phyloP scores from a whole-genome alignment of 768 basidiomycete species.

The Amanita fuliginea region DNA sequence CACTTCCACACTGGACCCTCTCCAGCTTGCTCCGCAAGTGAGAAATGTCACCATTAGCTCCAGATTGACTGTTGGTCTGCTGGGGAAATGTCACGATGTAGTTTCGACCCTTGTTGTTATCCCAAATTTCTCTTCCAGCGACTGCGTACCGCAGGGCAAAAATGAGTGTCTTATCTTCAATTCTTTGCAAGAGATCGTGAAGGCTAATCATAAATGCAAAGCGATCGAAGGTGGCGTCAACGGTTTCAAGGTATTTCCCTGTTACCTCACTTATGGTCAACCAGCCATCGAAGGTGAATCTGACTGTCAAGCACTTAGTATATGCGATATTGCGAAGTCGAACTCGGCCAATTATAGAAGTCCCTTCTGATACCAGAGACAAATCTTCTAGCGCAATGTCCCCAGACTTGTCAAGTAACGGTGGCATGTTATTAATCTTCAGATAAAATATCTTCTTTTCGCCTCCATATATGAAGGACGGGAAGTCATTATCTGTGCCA shows the following conservation, averaged over 20 bases:
- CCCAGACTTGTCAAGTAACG: conserved; percentile 21
- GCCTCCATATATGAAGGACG: conserved; percentile 51
- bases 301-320: conserved; percentile 76
- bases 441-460: conserved; percentile 37
- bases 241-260: conserved; percentile 47
- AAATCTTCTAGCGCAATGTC: conserved; percentile 48
- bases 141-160: conserved; percentile 67
- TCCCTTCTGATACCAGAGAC: conserved; percentile 37
- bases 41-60: conserved; percentile 30
- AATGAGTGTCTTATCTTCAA: conserved; percentile 76
- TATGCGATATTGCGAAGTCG: conserved; percentile 81
- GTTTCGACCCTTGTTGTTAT: conserved; percentile 75
- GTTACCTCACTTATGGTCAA: conserved; percentile 92
- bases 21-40: conserved; percentile 61
- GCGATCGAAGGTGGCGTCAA: conserved; percentile 50
- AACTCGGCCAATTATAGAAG: conserved; percentile 57
- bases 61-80: conserved; percentile 13
- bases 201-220: conserved; percentile 73
- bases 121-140: conserved; percentile 78
- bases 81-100: conserved; percentile 64
- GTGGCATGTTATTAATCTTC: conserved; percentile 59
- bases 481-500: conserved; percentile 71
- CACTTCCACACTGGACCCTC: conserved; percentile 28
- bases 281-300: conserved; percentile 94
- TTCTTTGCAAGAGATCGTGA: conserved; percentile 62